Evolutionary conservation across 305 asterid species (phyloP).

Genomic region (Fraxinus baroniana): DNA sequence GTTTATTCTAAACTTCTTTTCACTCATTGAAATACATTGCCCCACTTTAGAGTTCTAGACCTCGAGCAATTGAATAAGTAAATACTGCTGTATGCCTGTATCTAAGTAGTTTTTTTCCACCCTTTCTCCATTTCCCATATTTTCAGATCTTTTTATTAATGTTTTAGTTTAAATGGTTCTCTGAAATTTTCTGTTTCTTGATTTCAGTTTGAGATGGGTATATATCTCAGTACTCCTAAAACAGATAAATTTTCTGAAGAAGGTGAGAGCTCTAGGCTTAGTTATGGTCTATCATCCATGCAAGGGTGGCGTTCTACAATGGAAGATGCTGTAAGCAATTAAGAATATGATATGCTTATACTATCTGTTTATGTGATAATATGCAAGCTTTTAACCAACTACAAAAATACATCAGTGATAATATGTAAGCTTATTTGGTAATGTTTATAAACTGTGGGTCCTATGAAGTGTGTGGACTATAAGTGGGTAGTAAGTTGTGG

Average conservation of each 20-base stretch:
- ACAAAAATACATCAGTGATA: background rate
- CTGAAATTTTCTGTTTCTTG: conserved; percentile 23
- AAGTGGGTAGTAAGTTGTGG: background rate
- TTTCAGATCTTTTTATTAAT: background rate
- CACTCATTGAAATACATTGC: background rate
- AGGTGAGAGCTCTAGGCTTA: conserved; percentile 66
- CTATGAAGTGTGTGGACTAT: background rate
- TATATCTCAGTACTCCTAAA: conserved; percentile 87
- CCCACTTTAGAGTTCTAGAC: background rate
- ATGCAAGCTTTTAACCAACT: background rate
- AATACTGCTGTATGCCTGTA: background rate
- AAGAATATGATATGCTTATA: background rate
- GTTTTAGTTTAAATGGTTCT: conserved; percentile 11
- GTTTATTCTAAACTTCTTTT: background rate
- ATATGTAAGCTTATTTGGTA: background rate
- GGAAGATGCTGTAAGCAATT: conserved; percentile 94
- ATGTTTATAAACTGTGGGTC: background rate
- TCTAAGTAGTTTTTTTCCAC: background rate
- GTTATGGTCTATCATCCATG: conserved; percentile 86
- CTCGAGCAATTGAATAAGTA: background rate
- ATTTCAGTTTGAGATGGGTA: conserved; percentile 74
- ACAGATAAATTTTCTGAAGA: conserved; percentile 86
- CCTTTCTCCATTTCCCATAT: background rate
- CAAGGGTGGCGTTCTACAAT: conserved; percentile 99
- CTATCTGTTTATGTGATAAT: background rate